These are phyloP conservation scores for Penicillium digitatum DNA, from an alignment of 2,329 filamentous ascomycete species.

Conservation along the genomic window DNA sequence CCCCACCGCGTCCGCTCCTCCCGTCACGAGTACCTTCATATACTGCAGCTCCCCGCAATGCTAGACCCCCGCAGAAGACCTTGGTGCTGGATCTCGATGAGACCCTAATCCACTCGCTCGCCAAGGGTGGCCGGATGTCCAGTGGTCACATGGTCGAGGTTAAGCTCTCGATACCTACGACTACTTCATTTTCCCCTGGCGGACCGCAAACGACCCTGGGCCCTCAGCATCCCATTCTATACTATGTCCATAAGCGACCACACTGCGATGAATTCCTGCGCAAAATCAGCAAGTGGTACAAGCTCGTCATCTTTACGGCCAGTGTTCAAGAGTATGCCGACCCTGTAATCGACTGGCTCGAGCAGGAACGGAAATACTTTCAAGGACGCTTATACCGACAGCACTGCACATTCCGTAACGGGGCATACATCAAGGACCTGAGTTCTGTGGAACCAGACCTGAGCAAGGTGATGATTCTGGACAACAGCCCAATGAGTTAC, in stretches of 20 bases:
- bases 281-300: slow-evolving; percentile 97
- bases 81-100: slow-evolving; percentile 94
- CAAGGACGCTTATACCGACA: slow-evolving; percentile 90
- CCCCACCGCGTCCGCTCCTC: slow-evolving; percentile 83
- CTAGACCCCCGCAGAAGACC: slow-evolving; percentile 72
- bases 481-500: slow-evolving; percentile 97
- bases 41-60: slow-evolving; percentile 48
- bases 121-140: slow-evolving; percentile 91
- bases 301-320: slow-evolving; percentile 91
- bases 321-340: slow-evolving; percentile 98
- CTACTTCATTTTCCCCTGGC: slow-evolving; percentile 35
- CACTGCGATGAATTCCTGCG: slow-evolving; percentile 95
- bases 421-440: slow-evolving; percentile 96
- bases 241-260: slow-evolving; percentile 97
- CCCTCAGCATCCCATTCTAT: slow-evolving; percentile 91
- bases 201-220: slow-evolving; percentile 65
- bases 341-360: slow-evolving; percentile 97
- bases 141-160: slow-evolving; percentile 99
- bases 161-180: slow-evolving; percentile 56
- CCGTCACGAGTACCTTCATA: slow-evolving; percentile 88
- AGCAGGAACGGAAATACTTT: slow-evolving; percentile 95
- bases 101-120: slow-evolving; percentile 96
- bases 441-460: slow-evolving; percentile 94
- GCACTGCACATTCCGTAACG: slow-evolving; percentile 92
- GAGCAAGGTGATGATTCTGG: slow-evolving; percentile 97